Conservation (phyloP, 257 asterid species). For the Solanum verrucosum region DNA sequence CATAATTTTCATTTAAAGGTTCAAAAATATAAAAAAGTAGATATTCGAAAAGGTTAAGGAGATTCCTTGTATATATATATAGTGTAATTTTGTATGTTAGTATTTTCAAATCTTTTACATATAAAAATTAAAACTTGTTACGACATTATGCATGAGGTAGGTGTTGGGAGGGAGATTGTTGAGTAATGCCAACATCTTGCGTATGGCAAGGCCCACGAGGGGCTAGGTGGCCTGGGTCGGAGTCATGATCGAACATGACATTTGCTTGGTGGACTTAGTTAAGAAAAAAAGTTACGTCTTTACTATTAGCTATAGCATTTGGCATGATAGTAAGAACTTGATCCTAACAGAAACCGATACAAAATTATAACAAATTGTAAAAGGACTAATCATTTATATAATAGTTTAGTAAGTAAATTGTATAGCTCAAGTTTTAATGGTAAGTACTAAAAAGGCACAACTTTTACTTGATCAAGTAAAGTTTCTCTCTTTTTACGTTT, state of each 20-base stretch:
- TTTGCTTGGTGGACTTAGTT: no score
- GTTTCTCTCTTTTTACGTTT: neutral
- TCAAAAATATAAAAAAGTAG: neutral
- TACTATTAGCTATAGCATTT: no score
- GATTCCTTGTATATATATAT: neutral
- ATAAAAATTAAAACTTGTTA: neutral
- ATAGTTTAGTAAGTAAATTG: neutral
- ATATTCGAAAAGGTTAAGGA: accelerated
- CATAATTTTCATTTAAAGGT: no score
- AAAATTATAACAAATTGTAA: neutral
- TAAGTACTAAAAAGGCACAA: neutral
- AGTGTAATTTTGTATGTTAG: neutral
- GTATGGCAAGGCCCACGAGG: no score
- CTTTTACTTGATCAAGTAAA: neutral
- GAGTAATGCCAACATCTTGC: no score
- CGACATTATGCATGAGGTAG: no score
- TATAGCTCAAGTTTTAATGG: neutral
- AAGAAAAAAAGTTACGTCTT: no score
- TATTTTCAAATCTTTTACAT: neutral
- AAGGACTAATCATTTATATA: neutral
- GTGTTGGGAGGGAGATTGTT: no score
- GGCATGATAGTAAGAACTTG: no score
- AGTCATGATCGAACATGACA: no score
- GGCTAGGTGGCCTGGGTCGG: no score
- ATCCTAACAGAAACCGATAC: neutral